These are phyloP conservation scores for Epichloe hybrida DNA, from an alignment of 2,329 filamentous ascomycete species.

Conservation along the genomic window DNA sequence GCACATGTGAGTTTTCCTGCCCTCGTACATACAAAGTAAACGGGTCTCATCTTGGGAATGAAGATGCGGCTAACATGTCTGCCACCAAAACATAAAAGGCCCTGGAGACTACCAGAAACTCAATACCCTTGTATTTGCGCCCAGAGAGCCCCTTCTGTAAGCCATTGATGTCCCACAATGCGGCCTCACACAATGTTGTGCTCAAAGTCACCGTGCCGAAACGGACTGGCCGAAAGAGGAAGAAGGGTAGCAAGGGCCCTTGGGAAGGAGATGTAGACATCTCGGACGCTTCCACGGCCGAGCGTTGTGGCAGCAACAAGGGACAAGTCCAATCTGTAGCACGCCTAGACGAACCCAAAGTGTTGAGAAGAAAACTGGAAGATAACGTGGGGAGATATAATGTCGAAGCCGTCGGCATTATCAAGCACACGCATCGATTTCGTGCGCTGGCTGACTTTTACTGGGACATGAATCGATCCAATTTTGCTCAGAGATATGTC, in stretches of 20 bases:
- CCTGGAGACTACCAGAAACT: conserved; percentile 34
- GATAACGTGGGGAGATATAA: conserved; percentile 58
- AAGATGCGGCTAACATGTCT: not conserved
- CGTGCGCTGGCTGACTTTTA: conserved; percentile 81
- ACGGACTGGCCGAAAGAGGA: conserved; percentile 74
- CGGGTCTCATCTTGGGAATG: not conserved
- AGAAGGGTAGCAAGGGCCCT: conserved; percentile 58
- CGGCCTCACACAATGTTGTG: conserved; percentile 68
- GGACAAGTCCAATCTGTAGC: conserved; percentile 27
- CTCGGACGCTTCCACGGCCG: conserved; percentile 8
- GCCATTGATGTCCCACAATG: conserved; percentile 63
- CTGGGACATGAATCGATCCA: conserved; percentile 54
- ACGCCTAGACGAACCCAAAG: conserved; percentile 37
- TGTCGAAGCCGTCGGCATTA: conserved; percentile 55
- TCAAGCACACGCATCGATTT: conserved; percentile 77
- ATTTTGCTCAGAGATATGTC: conserved; percentile 58
- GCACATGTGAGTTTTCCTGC: conserved; percentile 20
- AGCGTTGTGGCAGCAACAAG: conserved; percentile 4
- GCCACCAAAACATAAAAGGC: conserved; percentile 23
- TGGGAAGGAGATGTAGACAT: conserved; percentile 36
- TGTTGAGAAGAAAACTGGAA: conserved; percentile 48
- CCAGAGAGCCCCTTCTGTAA: conserved; percentile 68
- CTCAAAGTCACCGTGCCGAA: conserved; percentile 79
- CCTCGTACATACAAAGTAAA: not conserved
- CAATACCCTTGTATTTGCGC: conserved; percentile 59